Percentiles rank a stretch among this genome's conserved stretches.
phyloP scores from a whole-genome alignment of 2,329 filamentous ascomycete genomes.

The Stemphylium vesicarium region DNA sequence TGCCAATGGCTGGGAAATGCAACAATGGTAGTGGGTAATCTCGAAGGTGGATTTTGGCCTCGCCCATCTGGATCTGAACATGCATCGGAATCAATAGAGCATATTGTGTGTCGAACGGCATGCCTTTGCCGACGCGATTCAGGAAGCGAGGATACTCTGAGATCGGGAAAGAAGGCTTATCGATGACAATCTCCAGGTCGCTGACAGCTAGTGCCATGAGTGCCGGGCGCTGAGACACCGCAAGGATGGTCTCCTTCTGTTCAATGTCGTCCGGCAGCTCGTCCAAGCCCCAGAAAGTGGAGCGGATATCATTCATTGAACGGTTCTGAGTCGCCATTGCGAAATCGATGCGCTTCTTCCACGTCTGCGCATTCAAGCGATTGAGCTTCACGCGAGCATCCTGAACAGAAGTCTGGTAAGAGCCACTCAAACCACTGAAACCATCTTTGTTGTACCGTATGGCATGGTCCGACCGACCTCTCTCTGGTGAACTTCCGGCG shows the following conservation, averaged over 20 bases:
- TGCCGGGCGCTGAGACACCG: conserved; percentile 82
- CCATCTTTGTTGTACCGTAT: conserved; percentile 80
- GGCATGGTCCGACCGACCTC: conserved; percentile 53
- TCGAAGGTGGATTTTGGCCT: conserved; percentile 82
- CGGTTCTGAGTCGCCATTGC: conserved; percentile 72
- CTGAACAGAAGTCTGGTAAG: conserved; percentile 73
- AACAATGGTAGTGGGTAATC: conserved; percentile 93
- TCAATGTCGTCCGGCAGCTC: conserved; percentile 81
- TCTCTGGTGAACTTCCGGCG: conserved; percentile 33
- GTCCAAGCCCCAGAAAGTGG: conserved; percentile 81
- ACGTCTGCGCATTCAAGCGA: conserved; percentile 83
- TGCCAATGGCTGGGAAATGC: conserved; percentile 83
- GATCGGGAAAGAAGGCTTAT: conserved; percentile 91
- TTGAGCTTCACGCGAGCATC: conserved; percentile 79
- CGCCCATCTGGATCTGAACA: conserved; percentile 86
- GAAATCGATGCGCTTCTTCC: conserved; percentile 88
- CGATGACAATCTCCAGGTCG: conserved; percentile 82
- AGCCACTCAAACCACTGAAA: conserved; percentile 72
- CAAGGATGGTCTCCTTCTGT: conserved; percentile 83
- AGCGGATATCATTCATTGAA: conserved; percentile 79
- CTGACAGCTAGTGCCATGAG: conserved; percentile 81
- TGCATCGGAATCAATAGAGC: conserved; percentile 88
- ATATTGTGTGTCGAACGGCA: conserved; percentile 91
- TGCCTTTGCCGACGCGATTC: conserved; percentile 91
- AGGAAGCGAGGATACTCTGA: conserved; percentile 83